These are phyloP conservation scores for Seiridium cupressi DNA, from an alignment of 2,329 filamentous ascomycete genomes.

Conservation along the genomic window DNA sequence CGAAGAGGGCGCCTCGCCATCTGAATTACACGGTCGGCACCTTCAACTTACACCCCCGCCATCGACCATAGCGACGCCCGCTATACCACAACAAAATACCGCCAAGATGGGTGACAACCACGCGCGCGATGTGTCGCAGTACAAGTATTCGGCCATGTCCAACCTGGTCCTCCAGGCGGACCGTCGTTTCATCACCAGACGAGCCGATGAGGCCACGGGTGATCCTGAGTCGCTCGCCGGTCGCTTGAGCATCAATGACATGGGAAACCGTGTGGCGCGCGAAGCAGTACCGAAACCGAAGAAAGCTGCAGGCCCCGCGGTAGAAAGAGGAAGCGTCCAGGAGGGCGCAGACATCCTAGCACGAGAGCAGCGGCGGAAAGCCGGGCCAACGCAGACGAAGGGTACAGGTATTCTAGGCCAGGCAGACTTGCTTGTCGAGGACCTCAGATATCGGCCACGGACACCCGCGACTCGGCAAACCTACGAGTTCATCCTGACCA, in stretches of 20 bases:
- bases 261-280: conserved; percentile 81
- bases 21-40: conserved; percentile 25
- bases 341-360: conserved; percentile 83
- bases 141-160: conserved; percentile 99
- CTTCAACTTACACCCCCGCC: conserved; percentile 15
- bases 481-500: conserved; percentile 90
- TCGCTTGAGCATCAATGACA: conserved; percentile 88
- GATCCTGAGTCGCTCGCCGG: conserved; percentile 97
- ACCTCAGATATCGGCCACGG: conserved; percentile 85
- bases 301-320: conserved; percentile 66
- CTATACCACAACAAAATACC: conserved; percentile 14
- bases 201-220: conserved; percentile 91
- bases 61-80: conserved; percentile 10
- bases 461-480: conserved; percentile 89
- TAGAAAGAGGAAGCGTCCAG: conserved; percentile 72
- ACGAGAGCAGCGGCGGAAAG: conserved; percentile 80
- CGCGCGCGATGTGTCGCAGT: conserved; percentile 85
- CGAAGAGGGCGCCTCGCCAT: conserved; percentile 23
- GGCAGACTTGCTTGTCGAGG: conserved; percentile 84
- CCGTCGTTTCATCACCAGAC: conserved; percentile 88
- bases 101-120: conserved; percentile 66
- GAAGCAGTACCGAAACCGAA: conserved; percentile 80
- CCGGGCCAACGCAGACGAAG: conserved; percentile 67
- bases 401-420: conserved; percentile 79
- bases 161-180: conserved; percentile 99